Evolutionary conservation across 23 red algal species (phyloP), one percentile per base, ranked within the genome.

Genomic region (Agarophyton chilense): DNA sequence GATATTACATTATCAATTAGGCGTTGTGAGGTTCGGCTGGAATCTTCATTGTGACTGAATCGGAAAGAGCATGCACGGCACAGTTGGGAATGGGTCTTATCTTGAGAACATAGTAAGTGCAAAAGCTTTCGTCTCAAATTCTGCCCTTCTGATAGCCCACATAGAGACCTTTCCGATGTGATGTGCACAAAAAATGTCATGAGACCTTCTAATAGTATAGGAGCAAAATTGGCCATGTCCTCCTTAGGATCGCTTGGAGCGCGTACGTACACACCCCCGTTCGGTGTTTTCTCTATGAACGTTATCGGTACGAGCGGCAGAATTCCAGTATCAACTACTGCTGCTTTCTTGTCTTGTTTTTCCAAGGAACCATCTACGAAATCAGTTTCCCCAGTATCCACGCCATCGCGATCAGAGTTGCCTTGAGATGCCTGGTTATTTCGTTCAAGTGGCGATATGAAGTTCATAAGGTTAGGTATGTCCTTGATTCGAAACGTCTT

Each of bases 1-100:
- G 25, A 34, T 35, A 88, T 56, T 31, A 88, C 64, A 28, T n/a
- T n/a, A 61, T 77, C 60, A 4, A 85, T 54, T 9, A 34, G 33
- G 32, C 33, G 22, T 28, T 33, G 26, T 28, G 45, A 26, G 26
- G 29, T 57, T 56, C 64, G 22, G 9, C 4, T 45, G 2, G 41
- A 56, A 57, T 25, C 19, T 61, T 56, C 53, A 29, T 57, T 42
- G 21, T 39, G 71, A 62, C n/a, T 50, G 45, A 77, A 25, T 11
- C 44, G 33, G 36, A 74, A 88, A 42, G 94, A 90, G 50, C 70
- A 77, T 10, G 33, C 52, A 49, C 70, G 51, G 12, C 61, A 38
- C 35, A 96, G 77, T 42, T 85, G 76, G 16, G 94, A 91, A 45
- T 96, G 67, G 9, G 94, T 76, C 32, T 84, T 81, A 47, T 91